These are phyloP conservation scores for Mortierella sp. DNA, from an alignment of 371 early-diverging fungal species.

Conservation along the genomic window DNA sequence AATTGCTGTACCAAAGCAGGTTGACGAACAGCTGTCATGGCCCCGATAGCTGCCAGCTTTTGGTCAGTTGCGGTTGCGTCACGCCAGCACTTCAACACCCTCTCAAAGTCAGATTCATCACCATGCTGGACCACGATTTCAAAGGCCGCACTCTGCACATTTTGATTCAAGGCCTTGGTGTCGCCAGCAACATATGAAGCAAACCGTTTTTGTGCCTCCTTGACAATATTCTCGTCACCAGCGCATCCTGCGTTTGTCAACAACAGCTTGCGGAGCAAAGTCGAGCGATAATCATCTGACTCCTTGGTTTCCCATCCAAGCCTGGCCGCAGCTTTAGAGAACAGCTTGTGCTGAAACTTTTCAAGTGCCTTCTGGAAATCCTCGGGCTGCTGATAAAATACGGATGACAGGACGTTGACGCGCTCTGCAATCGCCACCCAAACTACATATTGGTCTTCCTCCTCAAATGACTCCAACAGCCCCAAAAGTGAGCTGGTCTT, in stretches of 20 bases:
- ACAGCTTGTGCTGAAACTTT: slow-evolving; percentile 63
- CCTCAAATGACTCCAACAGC: slow-evolving; percentile 69
- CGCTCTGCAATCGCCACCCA: slow-evolving; percentile 68
- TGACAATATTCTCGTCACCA: slow-evolving; percentile 57
- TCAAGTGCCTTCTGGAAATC: slow-evolving; percentile 60
- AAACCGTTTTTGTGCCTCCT: slow-evolving; percentile 74
- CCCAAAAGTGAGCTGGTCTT: slow-evolving; percentile 68
- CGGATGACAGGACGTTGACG: slow-evolving; percentile 58
- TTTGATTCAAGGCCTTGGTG: slow-evolving; percentile 80
- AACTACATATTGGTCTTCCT: slow-evolving; percentile 77
- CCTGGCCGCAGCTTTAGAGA: slow-evolving; percentile 62
- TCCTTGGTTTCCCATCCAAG: slow-evolving; percentile 71
- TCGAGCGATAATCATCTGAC: slow-evolving; percentile 62
- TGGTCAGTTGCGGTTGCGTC: slow-evolving; percentile 80
- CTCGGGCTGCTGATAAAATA: slow-evolving; percentile 67
- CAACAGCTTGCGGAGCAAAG: slow-evolving; percentile 62
- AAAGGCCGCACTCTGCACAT: slow-evolving; percentile 85
- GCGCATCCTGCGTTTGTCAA: slow-evolving; percentile 62
- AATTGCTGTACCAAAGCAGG: slow-evolving; percentile 66
- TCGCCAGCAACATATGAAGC: slow-evolving; percentile 66
- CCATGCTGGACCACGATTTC: slow-evolving; percentile 79
- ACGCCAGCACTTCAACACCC: slow-evolving; percentile 80
- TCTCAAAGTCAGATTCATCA: slow-evolving; percentile 80
- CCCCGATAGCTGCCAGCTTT: slow-evolving; percentile 79
- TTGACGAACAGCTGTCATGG: slow-evolving; percentile 77